These are phyloP conservation scores for Xylariomycetidae sp. DNA, from an alignment of 2,329 filamentous ascomycete genomes.

Conservation along the genomic window DNA sequence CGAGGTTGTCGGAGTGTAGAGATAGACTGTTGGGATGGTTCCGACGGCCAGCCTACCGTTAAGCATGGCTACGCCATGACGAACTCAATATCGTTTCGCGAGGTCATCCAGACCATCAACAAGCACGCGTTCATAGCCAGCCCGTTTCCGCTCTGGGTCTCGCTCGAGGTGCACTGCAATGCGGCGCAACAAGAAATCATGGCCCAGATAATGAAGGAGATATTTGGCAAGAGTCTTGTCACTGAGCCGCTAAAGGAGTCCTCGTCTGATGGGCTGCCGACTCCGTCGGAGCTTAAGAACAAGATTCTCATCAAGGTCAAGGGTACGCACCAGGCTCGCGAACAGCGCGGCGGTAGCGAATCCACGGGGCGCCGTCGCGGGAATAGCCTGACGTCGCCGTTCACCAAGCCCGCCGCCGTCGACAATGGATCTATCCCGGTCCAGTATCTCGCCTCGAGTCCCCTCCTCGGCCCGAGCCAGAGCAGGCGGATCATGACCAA, in stretches of 20 bases:
- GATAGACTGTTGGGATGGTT: conserved; percentile 96
- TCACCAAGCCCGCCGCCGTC: conserved; percentile 56
- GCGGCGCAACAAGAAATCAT: conserved; percentile 78
- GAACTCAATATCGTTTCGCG: conserved; percentile 80
- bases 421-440: conserved; percentile 53
- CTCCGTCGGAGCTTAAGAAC: conserved; percentile 78
- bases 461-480: conserved; percentile 47
- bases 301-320: conserved; percentile 94
- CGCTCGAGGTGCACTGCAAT: conserved; percentile 91
- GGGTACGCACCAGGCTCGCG: conserved; percentile 57
- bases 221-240: conserved; percentile 77
- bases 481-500: conserved; percentile 45
- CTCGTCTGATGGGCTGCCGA: conserved; percentile 67
- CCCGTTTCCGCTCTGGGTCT: conserved; percentile 88
- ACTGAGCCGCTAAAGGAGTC: conserved; percentile 68
- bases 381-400: conserved; percentile 75
- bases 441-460: conserved; percentile 50
- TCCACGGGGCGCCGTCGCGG: conserved; percentile 48
- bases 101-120: conserved; percentile 89
- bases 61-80: conserved; percentile 89
- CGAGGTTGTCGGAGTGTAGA: conserved; percentile 93
- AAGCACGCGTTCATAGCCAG: conserved; percentile 89
- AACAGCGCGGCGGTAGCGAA: conserved; percentile 40
- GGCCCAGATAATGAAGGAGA: conserved; percentile 82
- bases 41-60: conserved; percentile 80